Evolutionary conservation across 345 rosid species (phyloP).

Genomic region (Aquilaria yunnanensis): DNA sequence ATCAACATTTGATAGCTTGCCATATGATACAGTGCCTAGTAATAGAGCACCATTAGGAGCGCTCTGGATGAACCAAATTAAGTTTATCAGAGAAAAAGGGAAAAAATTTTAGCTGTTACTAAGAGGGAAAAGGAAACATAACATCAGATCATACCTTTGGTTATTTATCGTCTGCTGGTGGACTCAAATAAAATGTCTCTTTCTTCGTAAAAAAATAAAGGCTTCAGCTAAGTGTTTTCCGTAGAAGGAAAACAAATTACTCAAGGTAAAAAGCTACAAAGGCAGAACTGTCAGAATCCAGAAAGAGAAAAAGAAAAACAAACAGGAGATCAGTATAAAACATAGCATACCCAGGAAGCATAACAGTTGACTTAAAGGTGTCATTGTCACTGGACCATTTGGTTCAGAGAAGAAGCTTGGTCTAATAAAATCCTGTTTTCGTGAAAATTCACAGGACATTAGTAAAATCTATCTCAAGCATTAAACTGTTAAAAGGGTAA

Average conservation of each 20-base stretch:
- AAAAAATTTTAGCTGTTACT: background rate
- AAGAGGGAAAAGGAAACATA: too few relatives aligned
- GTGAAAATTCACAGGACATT: constrained; percentile 3
- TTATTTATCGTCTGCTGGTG: too few relatives aligned
- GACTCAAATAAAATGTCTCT: constrained; percentile 22
- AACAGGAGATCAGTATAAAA: too few relatives aligned
- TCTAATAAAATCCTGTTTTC: constrained; percentile 52
- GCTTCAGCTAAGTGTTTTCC: constrained; percentile 3
- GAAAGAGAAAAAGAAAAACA: too few relatives aligned
- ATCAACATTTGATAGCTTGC: constrained; percentile 51
- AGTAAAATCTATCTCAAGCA: background rate
- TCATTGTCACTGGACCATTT: constrained; percentile 90
- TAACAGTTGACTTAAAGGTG: constrained; percentile 63
- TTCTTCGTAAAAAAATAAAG: constrained; percentile 46
- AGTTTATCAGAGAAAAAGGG: constrained; percentile 4
- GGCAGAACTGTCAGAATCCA: too few relatives aligned
- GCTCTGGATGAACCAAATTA: constrained; percentile 41
- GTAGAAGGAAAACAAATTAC: too few relatives aligned
- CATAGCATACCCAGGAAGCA: constrained; percentile 34
- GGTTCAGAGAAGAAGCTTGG: constrained; percentile 86
- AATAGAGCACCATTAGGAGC: constrained; percentile 76
- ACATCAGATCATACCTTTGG: too few relatives aligned
- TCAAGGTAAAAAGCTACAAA: background rate
- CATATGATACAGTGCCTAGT: constrained; percentile 73
- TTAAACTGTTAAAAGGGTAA: too few relatives aligned